phyloP scores from a whole-genome alignment of 2,329 filamentous ascomycete genomes.

The Penicillium vulpinum region DNA sequence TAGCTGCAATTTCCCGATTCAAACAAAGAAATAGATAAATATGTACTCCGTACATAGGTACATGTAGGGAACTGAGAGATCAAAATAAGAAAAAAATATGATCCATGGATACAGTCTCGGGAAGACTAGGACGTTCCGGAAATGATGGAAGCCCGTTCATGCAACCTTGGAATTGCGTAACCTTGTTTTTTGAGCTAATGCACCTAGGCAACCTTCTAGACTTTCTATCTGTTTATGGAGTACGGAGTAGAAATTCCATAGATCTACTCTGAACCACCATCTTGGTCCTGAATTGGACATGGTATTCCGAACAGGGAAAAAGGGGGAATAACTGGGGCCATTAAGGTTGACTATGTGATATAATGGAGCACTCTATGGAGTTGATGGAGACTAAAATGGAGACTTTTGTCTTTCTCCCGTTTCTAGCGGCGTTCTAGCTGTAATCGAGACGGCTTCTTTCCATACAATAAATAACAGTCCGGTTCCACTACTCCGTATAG shows the following conservation, averaged over 20 bases:
- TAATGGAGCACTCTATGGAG: background rate
- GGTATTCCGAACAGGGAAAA: slow-evolving; percentile 4
- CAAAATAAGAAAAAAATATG: background rate
- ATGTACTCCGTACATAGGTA: too few species aligned
- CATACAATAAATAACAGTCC: slow-evolving; percentile 12
- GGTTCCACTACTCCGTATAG: slow-evolving; percentile 17
- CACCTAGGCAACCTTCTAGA: slow-evolving; percentile 29
- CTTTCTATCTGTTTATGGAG: background rate
- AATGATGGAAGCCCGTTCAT: slow-evolving; percentile 25
- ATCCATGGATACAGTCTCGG: slow-evolving; percentile 1
- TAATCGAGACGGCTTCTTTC: slow-evolving; percentile 23
- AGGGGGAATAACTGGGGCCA: background rate
- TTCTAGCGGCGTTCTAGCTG: slow-evolving; percentile 32
- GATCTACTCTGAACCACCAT: slow-evolving; percentile 11
- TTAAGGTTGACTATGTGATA: slow-evolving; percentile 9
- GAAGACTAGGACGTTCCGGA: slow-evolving; percentile 11
- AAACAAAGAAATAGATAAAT: background rate
- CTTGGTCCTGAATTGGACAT: background rate
- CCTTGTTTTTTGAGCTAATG: slow-evolving; percentile 30
- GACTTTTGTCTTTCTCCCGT: slow-evolving; percentile 16
- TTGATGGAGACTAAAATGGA: background rate
- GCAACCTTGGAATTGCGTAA: slow-evolving; percentile 25
- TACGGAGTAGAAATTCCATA: too few species aligned
- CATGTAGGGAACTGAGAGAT: background rate
- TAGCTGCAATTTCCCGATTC: background rate